Base-by-base conservation (phyloP, 495 filamentous ascomycete genomes). In the Aspergillus cristatus region DNA sequence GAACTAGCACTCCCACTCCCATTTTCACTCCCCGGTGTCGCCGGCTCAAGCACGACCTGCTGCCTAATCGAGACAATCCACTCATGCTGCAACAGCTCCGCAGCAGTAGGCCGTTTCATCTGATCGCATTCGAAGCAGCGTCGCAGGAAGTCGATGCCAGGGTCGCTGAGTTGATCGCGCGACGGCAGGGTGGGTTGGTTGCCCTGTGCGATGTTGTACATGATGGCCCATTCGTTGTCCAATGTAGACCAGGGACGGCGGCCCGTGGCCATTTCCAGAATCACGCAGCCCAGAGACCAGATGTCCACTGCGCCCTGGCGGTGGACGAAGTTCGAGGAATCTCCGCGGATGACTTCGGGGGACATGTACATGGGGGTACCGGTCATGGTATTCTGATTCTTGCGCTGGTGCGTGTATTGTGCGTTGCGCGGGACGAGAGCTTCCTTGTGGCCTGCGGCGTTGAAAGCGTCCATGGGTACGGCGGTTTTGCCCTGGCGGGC, bases 341-440 rank as follows among this genome's bases (percentile, higher is more conserved):
- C 77, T 24, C 91, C 91, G 47, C 86, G 90, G 62, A 98, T 97
- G 32, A 94, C 87, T 67, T 98, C 91, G 15, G 91, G 91, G 12
- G 93, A 97, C 91, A 98, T 98, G 69, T 98, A 98, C 91, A 98
- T 98, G 16, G 91, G 91, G 25, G 91, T 98, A 43, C 91, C 91
- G 7, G 87, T 94, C 81, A 95, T 96, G 28, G 84, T 86, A 55
- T 86, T 86, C 55, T 93, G 86, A 43, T 84, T 69, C 46, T 85
- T 84, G 29, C 66, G 53, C 34, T 60, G 51, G 28, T 53, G 50
- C 15, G 49, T 46, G 13, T 46, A 39, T 34, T 59, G 55, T 17
- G 43, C 32, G 11, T 65, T 57, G 37, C 67, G 63, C 17, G 50
- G 46, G 15, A 50, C 41, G 8, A 55, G 18, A 11, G 52, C 38